phyloP scores from a whole-genome alignment of 805 yeast species.

The Saccharomycopsis fodiens region DNA sequence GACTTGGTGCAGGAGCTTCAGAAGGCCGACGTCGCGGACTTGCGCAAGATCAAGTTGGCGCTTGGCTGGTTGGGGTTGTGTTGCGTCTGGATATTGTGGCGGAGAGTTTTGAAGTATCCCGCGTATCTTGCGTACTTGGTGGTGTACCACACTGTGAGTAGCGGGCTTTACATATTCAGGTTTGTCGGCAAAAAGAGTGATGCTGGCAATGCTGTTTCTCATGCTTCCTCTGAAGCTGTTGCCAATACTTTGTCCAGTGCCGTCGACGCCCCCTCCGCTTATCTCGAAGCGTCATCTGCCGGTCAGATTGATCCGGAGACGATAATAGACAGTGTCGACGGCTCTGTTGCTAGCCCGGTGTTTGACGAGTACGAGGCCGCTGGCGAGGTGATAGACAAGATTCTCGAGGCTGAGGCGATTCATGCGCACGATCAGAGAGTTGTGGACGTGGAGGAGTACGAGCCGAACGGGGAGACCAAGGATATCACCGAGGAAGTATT shows the following conservation, averaged over 20 bases:
- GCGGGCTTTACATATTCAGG: neutral
- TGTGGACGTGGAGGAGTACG: neutral
- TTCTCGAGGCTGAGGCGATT: neutral
- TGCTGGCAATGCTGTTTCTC: neutral
- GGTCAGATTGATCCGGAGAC: neutral
- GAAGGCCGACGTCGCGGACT: slow-evolving; percentile 18
- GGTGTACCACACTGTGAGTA: neutral
- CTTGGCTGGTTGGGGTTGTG: slow-evolving; percentile 16
- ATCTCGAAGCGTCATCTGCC: neutral
- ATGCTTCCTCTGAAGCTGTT: too few species aligned
- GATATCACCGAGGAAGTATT: neutral
- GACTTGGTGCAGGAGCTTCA: slow-evolving; percentile 14
- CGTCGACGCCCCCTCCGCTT: neutral
- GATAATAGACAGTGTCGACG: neutral
- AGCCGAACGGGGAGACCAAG: neutral
- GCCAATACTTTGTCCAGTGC: neutral
- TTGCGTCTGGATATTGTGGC: slow-evolving; percentile 19
- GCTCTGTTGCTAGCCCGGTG: neutral
- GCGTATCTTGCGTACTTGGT: slow-evolving; percentile 16
- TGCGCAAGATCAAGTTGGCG: slow-evolving; percentile 16
- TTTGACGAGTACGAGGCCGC: neutral
- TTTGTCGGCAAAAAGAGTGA: neutral
- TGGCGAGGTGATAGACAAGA: neutral
- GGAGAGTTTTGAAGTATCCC: slow-evolving; percentile 18
- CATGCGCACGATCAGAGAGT: neutral